Evolutionary conservation across 208 protist genomes (phyloP), one percentile per base, ranked within the genome.

Genomic region (Acanthamoeba castellanii): DNA sequence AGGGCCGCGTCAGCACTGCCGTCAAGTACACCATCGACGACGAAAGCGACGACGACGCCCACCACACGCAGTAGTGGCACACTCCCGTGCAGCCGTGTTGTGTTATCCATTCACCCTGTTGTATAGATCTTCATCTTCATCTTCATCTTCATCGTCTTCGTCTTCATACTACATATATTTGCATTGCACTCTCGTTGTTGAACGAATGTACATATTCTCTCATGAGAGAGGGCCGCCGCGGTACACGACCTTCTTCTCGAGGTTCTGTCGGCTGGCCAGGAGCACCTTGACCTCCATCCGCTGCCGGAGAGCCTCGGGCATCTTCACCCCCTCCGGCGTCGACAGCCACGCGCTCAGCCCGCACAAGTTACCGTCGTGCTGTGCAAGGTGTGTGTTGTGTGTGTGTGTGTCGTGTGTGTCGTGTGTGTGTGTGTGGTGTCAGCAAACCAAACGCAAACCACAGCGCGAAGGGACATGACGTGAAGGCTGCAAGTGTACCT

Each of bases 181-280:
- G 6, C 55, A 59, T 18, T 57, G 52, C 52, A 5, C 50, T 5
- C 50, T 55, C 8, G 13, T 11, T 20, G 52, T 57, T 18, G 11
- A 18, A 42, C 37, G 37, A 1, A 42, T 42, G 37, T 42, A 42
- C 37, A 42, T 3, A 3, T 42, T 3, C 37, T 3, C 37, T 42
- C 7, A 20, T 1, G 30, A 72, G 11, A 72, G 66, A 30, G 25
- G 66, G 25, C 66, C 66, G 27, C 42, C 88, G 42, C 88, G 66
- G 50, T 93, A 93, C 50, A 93, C 66, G 32, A 93, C 70, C 66
- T 93, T 93, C 88, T 93, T 93, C 55, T 72, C 52, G 14, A 70
- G 66, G 47, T 93, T 72, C 50, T 93, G 88, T 7, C 88, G 34
- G 64, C 50, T 93, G 64, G 57, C 64, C 5, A 93, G 61, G 64